Evolutionary conservation across 352 stramenopile genomes (phyloP).

Genomic region (Globisporangium splendens): DNA sequence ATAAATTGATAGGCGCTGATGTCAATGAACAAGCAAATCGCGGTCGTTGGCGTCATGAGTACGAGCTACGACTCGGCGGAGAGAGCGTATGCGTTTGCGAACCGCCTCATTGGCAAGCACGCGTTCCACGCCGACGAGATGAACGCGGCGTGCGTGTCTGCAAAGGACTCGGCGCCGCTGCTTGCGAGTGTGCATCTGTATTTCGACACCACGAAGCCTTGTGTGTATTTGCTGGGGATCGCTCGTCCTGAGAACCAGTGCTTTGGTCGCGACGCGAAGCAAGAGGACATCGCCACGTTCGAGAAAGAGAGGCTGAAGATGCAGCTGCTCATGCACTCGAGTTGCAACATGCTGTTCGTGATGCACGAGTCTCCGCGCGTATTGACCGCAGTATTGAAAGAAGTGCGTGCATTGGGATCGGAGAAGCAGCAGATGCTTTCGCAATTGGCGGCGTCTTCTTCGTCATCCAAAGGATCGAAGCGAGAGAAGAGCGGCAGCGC

Average conservation of each 20-base stretch:
- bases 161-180: conserved; percentile 16
- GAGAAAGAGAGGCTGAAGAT: conserved; percentile 59
- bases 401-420: conserved; percentile 33
- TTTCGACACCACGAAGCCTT: conserved; percentile 44
- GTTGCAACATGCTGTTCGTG: conserved; percentile 58
- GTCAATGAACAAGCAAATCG: conserved; percentile 25
- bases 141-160: conserved; percentile 1
- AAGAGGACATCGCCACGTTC: conserved; percentile 15
- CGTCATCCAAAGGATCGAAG: conserved; percentile 28
- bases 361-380: conserved; percentile 36
- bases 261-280: conserved; percentile 16
- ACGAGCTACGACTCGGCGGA: conserved; percentile 28
- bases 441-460: conserved; percentile 16
- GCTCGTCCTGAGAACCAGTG: conserved; percentile 34
- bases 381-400: conserved; percentile 40
- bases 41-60: conserved; percentile 50
- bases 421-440: conserved; percentile 60
- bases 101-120: conserved; percentile 54
- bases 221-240: conserved; percentile 56
- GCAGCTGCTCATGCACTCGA: conserved; percentile 58
- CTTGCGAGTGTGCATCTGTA: conserved; percentile 50
- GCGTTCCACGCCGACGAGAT: conserved; percentile 35
- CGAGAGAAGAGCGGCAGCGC: conserved; percentile 30
- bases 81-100: conserved; percentile 43
- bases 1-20: conserved; percentile 29